A percentile compares a stretch with the other conserved stretches of the same genome.
These are phyloP conservation scores for Russula earlei DNA, from an alignment of 768 basidiomycete genomes.

Conservation along the genomic window DNA sequence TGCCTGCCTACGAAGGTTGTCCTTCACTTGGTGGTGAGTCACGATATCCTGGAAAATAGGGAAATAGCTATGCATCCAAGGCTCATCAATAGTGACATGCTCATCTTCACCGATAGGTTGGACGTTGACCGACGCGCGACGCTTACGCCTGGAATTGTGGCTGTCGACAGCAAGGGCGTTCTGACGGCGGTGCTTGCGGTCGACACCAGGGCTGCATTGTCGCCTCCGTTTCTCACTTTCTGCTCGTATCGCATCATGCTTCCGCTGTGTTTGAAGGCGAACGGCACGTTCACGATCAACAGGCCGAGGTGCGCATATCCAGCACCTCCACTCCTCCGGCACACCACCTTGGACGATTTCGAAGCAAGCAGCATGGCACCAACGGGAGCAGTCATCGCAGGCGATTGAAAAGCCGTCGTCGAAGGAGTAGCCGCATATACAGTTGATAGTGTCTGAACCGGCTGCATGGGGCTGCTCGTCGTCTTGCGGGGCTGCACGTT, in stretches of 20 bases:
- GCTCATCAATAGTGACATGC: slow-evolving; percentile 41
- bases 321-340: slow-evolving; percentile 73
- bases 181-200: slow-evolving; percentile 30
- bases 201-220: slow-evolving; percentile 32
- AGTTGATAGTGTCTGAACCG: slow-evolving; percentile 44
- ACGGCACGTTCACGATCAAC: slow-evolving; percentile 43
- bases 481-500: slow-evolving; percentile 27
- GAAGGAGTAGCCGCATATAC: slow-evolving; percentile 63
- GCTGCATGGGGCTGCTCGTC: slow-evolving; percentile 6
- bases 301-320: slow-evolving; percentile 46
- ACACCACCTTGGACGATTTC: slow-evolving; percentile 47
- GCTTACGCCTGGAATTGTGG: slow-evolving; percentile 29
- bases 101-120: slow-evolving; percentile 33
- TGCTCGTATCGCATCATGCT: slow-evolving; percentile 23
- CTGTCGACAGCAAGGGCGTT: slow-evolving; percentile 31
- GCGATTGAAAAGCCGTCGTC: slow-evolving; percentile 84
- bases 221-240: slow-evolving; percentile 24
- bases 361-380: slow-evolving; percentile 81
- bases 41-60: slow-evolving; percentile 40
- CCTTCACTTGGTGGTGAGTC: slow-evolving; percentile 34
- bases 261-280: slow-evolving; percentile 35
- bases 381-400: slow-evolving; percentile 72
- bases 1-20: slow-evolving; percentile 48
- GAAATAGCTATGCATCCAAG: slow-evolving; percentile 37
- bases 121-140: slow-evolving; percentile 31